Base-by-base conservation (phyloP, 331 rosid genomes). In the Saraca asoca region DNA sequence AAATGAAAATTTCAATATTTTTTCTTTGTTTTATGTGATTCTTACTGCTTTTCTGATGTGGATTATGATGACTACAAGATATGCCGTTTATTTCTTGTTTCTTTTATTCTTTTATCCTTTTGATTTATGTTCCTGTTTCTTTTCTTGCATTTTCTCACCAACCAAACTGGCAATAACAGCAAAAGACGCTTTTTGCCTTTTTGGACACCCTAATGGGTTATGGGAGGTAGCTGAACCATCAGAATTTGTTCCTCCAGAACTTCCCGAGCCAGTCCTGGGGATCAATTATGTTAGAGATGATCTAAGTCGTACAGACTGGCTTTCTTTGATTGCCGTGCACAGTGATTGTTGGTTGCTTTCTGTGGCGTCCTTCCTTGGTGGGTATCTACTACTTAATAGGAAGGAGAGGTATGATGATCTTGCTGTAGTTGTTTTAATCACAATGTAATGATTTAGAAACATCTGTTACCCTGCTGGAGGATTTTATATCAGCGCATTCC, bases 391-490 rank as follows among this genome's bases (percentile, higher is more conserved):
- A 12, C 15, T 44, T 44, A 44, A 44, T 12, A 1, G 50, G 16
- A 44, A 44, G 11, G 50, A 44, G 16, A 44, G 50, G 50, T 44
- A 44, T 0, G n/a, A 11, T 11, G 49, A 7, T 43, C 49, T 43
- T 43, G 49, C 49, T 37, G 3, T 33, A 9, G 12, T 15, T 48
- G 45, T 33, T 62, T 44, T 7, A 8, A 17, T 20, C 39, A 35
- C 14, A 58, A 46, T 58, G 53, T 46, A 34, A 38, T 66, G 37
- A 7, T 13, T 7, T 18, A 5, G 42, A 48, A 35, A 48, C 20
- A 43, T 44, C 33, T 34, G 6, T 38, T 8, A 58, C 41, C 5
- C 60, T 59, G 58, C 67, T 48, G 15, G 5, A 35, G 66, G 66
- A 58, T 69, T 58, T 14, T 16, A 10, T 55, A 16, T 55, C 31